phyloP scores from a whole-genome alignment of 2,329 filamentous ascomycete genomes.

The Hypoxylon sp. region DNA sequence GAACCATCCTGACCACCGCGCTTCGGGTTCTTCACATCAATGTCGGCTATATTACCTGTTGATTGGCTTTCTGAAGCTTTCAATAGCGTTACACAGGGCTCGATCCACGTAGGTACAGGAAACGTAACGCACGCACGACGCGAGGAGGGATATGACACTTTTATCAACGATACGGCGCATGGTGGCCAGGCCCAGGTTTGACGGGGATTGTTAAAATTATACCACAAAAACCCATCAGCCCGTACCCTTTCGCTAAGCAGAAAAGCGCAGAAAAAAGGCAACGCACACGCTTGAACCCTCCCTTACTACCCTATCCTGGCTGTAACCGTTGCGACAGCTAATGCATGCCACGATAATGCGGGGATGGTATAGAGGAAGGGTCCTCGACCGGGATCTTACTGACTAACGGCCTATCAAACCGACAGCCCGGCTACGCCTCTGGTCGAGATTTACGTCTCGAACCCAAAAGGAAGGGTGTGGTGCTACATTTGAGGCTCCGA shows the following conservation, averaged over 20 bases:
- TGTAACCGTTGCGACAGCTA: slow-evolving; percentile 20
- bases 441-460: slow-evolving; percentile 28
- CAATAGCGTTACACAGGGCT: not conserved
- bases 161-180: slow-evolving; percentile 20
- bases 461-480: slow-evolving; percentile 36
- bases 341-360: slow-evolving; percentile 37
- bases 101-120: not conserved
- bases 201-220: slow-evolving; percentile 21
- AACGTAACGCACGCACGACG: slow-evolving; percentile 9
- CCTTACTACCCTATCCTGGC: slow-evolving; percentile 14
- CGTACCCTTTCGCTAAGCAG: slow-evolving; percentile 12
- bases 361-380: slow-evolving; percentile 31
- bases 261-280: not conserved
- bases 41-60: slow-evolving; percentile 2
- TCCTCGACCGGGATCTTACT: slow-evolving; percentile 29
- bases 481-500: slow-evolving; percentile 33
- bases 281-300: slow-evolving; percentile 7
- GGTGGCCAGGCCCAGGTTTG: not conserved
- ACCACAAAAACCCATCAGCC: slow-evolving; percentile 8
- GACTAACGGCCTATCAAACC: slow-evolving; percentile 38
- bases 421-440: slow-evolving; percentile 32
- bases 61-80: not conserved
- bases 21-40: slow-evolving; percentile 26
- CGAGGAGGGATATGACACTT: slow-evolving; percentile 20
- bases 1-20: slow-evolving; percentile 37